Base-by-base conservation (phyloP, 2,329 filamentous ascomycete genomes). In the Lachnellula occidentalis region DNA sequence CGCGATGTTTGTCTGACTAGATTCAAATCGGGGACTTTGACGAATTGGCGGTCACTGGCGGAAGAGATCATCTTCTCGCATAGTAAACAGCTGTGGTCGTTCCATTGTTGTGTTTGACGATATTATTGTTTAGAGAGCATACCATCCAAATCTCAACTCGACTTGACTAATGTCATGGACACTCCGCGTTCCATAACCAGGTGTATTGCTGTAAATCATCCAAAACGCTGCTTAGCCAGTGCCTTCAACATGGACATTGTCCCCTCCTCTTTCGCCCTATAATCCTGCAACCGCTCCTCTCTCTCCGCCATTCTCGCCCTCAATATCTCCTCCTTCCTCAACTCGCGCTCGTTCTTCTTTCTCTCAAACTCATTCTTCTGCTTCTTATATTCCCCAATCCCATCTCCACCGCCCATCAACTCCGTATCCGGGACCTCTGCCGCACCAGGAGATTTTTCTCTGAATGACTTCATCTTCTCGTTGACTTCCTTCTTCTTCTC, bases 281-380 rank as follows among this genome's bases (percentile, higher is more conserved):
- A 86, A 61, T 80, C 83, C 63, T 78, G 76, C 50, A 92, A 67
- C 63, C 84, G 80, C 74, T 91, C 88, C 68, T 95, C 90, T 62
- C 91, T 78, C 76, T 96, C 92, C 46, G 84, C 90, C 57, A 79
- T 78, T 66, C 83, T 82, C 11, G 90, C 90, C 66, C 90, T 74
- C 58, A 87, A 73, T 54, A 90, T 78, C 72, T 95, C 92, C 71
- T 96, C 92, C 65, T 88, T 80, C 56, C 90, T 73, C 15, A 94
- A 73, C 76, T 96, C 90, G 50, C 92, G 72, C 71, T 96, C 91
- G 63, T 85, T 90, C 78, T 92, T 95, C 72, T 86, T 86, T 63
- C 81, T 75, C 72, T 90, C 82, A 64, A 83, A 76, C 55, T 76
- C 80, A 61, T 81, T 80, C 70, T 87, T 82, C 68, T 81, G 74